These are phyloP conservation scores for Russula olivacea DNA, from an alignment of 768 basidiomycete genomes.

Conservation along the genomic window DNA sequence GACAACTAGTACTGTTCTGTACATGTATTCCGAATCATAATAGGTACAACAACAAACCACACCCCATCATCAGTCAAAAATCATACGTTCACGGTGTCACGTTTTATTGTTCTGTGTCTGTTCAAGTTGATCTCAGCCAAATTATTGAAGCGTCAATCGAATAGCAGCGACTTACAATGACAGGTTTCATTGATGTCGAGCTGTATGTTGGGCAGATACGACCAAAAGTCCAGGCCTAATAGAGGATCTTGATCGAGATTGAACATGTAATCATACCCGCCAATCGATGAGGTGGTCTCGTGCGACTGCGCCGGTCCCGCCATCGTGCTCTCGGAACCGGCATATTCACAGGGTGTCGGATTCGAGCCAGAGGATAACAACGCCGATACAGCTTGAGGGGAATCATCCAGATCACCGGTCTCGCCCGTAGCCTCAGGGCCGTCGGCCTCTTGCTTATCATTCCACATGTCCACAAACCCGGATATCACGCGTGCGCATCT, in stretches of 20 bases:
- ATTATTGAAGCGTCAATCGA: not conserved
- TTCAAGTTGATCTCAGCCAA: not conserved
- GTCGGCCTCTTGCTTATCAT: slow-evolving; percentile 1
- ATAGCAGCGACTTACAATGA: slow-evolving; percentile 8
- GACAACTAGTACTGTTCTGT: not conserved
- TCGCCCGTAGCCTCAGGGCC: not conserved
- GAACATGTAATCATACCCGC: slow-evolving; percentile 11
- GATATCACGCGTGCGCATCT: slow-evolving; percentile 19
- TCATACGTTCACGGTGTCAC: not conserved
- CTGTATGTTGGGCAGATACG: slow-evolving; percentile 13
- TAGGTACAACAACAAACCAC: not conserved
- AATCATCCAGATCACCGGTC: not conserved
- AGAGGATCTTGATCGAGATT: slow-evolving; percentile 14
- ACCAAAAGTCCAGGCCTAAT: slow-evolving; percentile 19
- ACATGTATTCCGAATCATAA: not conserved
- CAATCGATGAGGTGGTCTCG: not conserved
- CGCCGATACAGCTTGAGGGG: not conserved
- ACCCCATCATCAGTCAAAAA: not conserved
- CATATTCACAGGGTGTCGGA: not conserved
- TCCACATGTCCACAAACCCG: slow-evolving; percentile 20
- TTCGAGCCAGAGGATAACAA: not conserved
- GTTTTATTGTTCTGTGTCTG: not conserved
- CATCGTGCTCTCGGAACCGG: slow-evolving; percentile 1
- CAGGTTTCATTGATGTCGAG: not conserved
- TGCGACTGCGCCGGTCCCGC: slow-evolving; percentile 5